phyloP scores from a whole-genome alignment of 371 early-diverging fungal genomes.

The Mortierella sp. region DNA sequence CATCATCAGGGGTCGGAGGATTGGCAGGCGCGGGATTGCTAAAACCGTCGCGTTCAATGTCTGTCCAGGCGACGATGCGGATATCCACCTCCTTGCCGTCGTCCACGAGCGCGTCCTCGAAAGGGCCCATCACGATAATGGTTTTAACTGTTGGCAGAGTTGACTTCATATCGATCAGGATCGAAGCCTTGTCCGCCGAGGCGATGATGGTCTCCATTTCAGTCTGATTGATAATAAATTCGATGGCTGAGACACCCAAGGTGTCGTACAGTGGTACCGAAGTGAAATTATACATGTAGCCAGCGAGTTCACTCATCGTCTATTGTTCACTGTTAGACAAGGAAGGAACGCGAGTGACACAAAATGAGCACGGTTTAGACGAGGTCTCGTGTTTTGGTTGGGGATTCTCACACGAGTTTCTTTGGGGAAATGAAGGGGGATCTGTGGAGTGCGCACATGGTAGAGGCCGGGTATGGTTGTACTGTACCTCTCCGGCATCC shows the following conservation, averaged over 20 bases:
- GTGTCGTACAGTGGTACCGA: slow-evolving; percentile 97
- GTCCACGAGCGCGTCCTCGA: slow-evolving; percentile 51
- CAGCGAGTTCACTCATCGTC: slow-evolving; percentile 85
- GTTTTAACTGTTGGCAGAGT: slow-evolving; percentile 71
- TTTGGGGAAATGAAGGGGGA: no score
- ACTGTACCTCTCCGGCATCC: no score
- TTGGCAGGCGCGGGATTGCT: slow-evolving; percentile 59
- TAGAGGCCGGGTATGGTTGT: no score
- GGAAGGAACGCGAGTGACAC: no score
- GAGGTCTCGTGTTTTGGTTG: no score
- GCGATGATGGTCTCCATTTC: slow-evolving; percentile 81
- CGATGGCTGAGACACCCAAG: slow-evolving; percentile 81
- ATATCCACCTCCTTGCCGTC: slow-evolving; percentile 41
- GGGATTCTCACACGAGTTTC: no score
- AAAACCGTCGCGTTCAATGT: slow-evolving; percentile 73
- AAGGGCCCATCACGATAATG: slow-evolving; percentile 81
- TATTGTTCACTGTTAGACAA: no score
- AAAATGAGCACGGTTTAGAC: no score
- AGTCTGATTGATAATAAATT: slow-evolving; percentile 76
- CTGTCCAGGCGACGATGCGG: slow-evolving; percentile 63
- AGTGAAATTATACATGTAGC: slow-evolving; percentile 69
- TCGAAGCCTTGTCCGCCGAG: slow-evolving; percentile 81
- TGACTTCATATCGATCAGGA: slow-evolving; percentile 69
- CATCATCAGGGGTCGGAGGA: slow-evolving; percentile 73
- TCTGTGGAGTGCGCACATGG: no score